Base-by-base conservation (phyloP, 768 basidiomycete genomes). In the Amanita subjunquillea region DNA sequence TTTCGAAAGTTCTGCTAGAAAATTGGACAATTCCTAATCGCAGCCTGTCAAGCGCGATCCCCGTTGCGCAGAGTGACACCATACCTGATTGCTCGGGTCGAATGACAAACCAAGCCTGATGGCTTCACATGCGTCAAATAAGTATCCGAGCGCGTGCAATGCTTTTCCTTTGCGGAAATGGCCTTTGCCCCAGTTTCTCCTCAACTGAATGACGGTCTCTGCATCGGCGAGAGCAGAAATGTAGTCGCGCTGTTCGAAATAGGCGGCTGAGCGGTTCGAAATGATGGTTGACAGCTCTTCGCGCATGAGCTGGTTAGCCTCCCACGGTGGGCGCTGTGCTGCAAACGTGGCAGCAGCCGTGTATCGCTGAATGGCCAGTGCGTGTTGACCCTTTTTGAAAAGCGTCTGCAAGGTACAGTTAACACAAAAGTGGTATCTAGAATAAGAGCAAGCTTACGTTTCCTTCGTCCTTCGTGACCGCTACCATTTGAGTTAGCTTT, bases 141-240 rank as follows among this genome's bases (percentile, higher is more conserved):
- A 67, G 42, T 73, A 69, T 3, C 74, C 76, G 47, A 99, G 72
- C 20, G 79, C 91, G 2, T 88, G 71, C 40, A 99, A 71, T 0
- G 95, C 91, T 63, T 91, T 91, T 2, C 91, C 88, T 63, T 88
- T 93, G 54, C 96, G 77, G 74, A 96, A 96, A 66, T 97, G 90
- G 0, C 93, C 96, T 63, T 98, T 99, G 60, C 87, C 80, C 94
- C 95, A 98, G 42, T 82, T 83, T 52, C 83, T 75, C 61, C 91
- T 87, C 48, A 96, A 70, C 57, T 79, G 68, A 39, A 96, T 85
- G 61, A 97, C 92, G 2, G 84, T 83, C 53, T 98, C 93, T 0
- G 96, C 93, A 62, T 99, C 96, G 25, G 83, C 83, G 6, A 94
- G 69, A 3, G 92, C 86, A 22, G 79, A 77, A 48, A 91, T 74